Base-by-base conservation (phyloP, 441 rosid genomes). In the Raphanus hybrid region DNA sequence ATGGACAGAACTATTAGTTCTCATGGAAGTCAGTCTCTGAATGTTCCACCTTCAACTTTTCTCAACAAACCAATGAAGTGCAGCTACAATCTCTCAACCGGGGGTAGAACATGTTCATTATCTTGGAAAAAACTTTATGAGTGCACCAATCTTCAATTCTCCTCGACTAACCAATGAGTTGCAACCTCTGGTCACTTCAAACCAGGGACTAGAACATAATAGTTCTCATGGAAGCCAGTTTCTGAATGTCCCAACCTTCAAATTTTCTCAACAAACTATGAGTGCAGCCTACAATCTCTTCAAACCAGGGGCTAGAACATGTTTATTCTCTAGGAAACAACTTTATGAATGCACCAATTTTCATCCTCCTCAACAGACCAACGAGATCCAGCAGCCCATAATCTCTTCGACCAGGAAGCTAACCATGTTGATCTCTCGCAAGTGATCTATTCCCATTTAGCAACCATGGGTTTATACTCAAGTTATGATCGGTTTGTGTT, bases 401-500 rank as follows among this genome's bases (percentile, higher is more conserved):
- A 6, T 50, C 57, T n/a, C 8, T 50, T 6, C 57, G 3, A 50
- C 57, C 57, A 50, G 8, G 57, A 18, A 50, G 6, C 8, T 5
- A 14, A n/a, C 18, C 16, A 50, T 14, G 57, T 50, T 14, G 57
- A 50, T n/a, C 57, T n/a, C 57, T n/a, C 14, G 57, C 57, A 50
- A 45, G 50, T 45, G 12, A 12, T 45, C 52, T 45, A n/a, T 2
- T 12, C 15, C 15, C 14, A 11, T 45, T 11, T 45, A 45, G 14
- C 15, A 4, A 4, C 52, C 52, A 3, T 45, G 52, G 54, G 54
- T 55, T 26, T 2, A 55, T 18, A 32, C 37, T 52, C 70, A n/a
- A 12, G 2, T 27, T 50, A n/a, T 12, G 37, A 35, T 37, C 71
- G 71, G 65, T 74, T 23, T 64, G 29, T 64, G 14, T 4, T 64